These are phyloP conservation scores for Pelargonium myrrhifolium DNA, from an alignment of 441 rosid genomes.

Conservation along the genomic window DNA sequence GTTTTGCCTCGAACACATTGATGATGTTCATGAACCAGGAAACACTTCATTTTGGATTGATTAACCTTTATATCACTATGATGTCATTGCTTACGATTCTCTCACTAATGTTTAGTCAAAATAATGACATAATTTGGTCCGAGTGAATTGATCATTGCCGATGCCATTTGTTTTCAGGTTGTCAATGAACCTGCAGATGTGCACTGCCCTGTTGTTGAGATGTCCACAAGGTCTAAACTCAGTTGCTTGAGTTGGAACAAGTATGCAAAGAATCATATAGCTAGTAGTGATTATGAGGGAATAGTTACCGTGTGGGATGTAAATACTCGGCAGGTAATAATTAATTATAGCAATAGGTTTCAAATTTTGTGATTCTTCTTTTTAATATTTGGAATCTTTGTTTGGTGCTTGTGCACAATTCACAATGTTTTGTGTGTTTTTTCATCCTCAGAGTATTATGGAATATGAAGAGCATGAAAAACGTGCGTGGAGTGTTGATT, in stretches of 20 bases:
- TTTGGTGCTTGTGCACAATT: not conserved
- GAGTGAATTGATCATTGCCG: slow-evolving; percentile 2
- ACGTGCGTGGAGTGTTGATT: slow-evolving; percentile 99
- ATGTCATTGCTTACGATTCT: not conserved
- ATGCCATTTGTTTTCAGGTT: slow-evolving; percentile 48
- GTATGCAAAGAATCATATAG: slow-evolving; percentile 81
- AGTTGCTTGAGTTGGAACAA: slow-evolving; percentile 99
- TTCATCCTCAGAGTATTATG: slow-evolving; percentile 49
- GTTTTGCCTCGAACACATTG: slow-evolving; percentile 4
- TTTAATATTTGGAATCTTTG: slow-evolving; percentile 3
- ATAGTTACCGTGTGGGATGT: slow-evolving; percentile 98
- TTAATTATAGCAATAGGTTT: not conserved
- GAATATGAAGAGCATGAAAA: slow-evolving; percentile 99
- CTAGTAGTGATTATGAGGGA: slow-evolving; percentile 99
- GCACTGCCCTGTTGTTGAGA: slow-evolving; percentile 90
- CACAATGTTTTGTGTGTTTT: not conserved
- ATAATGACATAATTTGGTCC: not conserved
- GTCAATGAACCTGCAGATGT: slow-evolving; percentile 70
- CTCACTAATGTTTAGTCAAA: not conserved
- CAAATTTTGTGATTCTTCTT: not conserved
- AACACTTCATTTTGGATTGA: slow-evolving; percentile 11
- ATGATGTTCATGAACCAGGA: not conserved
- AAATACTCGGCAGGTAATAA: slow-evolving; percentile 78
- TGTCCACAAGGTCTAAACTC: slow-evolving; percentile 94
- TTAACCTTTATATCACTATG: not conserved